Evolutionary conservation across 1,284 basidiomycete species (phyloP).

Genomic region (Trametes pubescens): DNA sequence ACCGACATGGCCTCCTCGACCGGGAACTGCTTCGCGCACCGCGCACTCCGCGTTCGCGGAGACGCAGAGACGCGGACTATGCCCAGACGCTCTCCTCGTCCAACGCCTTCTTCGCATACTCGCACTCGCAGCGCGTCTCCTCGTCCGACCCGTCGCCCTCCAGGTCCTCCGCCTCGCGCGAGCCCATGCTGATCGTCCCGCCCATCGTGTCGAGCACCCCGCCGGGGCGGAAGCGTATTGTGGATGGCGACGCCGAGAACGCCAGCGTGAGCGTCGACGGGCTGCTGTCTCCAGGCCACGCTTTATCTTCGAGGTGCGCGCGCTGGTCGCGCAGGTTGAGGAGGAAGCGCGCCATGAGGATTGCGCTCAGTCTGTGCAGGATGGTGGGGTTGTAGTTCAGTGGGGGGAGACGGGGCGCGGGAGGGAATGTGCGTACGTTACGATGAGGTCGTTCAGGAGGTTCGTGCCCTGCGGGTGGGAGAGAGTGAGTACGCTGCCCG

Average conservation of each 20-base stretch:
- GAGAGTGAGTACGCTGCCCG: not conserved
- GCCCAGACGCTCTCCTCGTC: not conserved
- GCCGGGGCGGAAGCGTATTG: slow-evolving; percentile 10
- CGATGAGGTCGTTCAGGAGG: slow-evolving; percentile 31
- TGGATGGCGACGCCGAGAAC: slow-evolving; percentile 7
- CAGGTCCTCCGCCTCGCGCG: not conserved
- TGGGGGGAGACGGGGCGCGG: no score
- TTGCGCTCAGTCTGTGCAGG: slow-evolving; percentile 21
- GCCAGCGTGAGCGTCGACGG: not conserved
- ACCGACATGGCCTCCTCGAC: no score
- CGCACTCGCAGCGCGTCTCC: not conserved
- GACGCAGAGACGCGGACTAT: not conserved
- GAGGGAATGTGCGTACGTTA: slow-evolving; percentile 22
- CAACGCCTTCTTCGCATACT: not conserved
- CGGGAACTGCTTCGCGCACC: no score
- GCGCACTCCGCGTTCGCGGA: no score
- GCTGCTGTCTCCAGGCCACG: not conserved
- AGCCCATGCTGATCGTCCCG: slow-evolving; percentile 7
- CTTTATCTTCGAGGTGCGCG: slow-evolving; percentile 10
- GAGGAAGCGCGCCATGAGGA: slow-evolving; percentile 34
- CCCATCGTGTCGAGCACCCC: slow-evolving; percentile 18
- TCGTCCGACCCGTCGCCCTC: not conserved
- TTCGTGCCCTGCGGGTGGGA: slow-evolving; percentile 17
- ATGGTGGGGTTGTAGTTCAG: not conserved
- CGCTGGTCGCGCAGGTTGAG: slow-evolving; percentile 32